A percentile compares a stretch with the other conserved stretches of the same genome.
phyloP scores from a whole-genome alignment of 192 early-diverging fungal genomes.

The Funneliformis mosseae region DNA sequence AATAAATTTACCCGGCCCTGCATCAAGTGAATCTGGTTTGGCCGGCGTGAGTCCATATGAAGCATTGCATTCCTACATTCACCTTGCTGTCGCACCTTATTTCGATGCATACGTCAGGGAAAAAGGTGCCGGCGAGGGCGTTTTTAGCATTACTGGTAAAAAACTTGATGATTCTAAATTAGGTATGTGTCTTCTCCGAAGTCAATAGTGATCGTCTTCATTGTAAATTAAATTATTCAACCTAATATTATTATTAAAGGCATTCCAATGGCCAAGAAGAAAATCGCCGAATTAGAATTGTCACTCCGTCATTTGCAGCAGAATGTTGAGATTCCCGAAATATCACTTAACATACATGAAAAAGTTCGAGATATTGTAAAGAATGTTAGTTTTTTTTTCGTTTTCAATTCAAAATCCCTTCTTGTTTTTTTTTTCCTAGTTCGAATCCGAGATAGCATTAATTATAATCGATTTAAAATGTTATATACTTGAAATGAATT shows the following conservation, averaged over 20 bases:
- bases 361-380: constrained; percentile 70
- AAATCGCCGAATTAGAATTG: constrained; percentile 97
- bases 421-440: not conserved
- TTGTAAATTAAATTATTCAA: not conserved
- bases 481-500: not conserved
- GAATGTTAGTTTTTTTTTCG: constrained; percentile 38
- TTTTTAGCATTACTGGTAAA: constrained; percentile 40
- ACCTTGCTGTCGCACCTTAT: constrained; percentile 92
- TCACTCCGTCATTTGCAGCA: constrained; percentile 94
- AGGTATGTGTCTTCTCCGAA: constrained; percentile 45
- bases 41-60: constrained; percentile 73
- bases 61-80: constrained; percentile 87
- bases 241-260: constrained; percentile 46
- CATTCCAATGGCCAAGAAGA: constrained; percentile 96
- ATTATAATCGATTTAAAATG: too few species aligned
- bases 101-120: constrained; percentile 92
- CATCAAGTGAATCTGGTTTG: constrained; percentile 50
- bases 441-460: too few species aligned
- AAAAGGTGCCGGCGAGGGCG: constrained; percentile 57
- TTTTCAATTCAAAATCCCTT: not conserved
- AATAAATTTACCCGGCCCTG: constrained; percentile 85
- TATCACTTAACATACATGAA: constrained; percentile 84
- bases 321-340: constrained; percentile 97
- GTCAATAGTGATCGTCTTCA: not conserved
- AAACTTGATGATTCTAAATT: constrained; percentile 75